Evolutionary conservation across 2,329 filamentous ascomycete species (phyloP).

Genomic region (Epichloe sylvatica): DNA sequence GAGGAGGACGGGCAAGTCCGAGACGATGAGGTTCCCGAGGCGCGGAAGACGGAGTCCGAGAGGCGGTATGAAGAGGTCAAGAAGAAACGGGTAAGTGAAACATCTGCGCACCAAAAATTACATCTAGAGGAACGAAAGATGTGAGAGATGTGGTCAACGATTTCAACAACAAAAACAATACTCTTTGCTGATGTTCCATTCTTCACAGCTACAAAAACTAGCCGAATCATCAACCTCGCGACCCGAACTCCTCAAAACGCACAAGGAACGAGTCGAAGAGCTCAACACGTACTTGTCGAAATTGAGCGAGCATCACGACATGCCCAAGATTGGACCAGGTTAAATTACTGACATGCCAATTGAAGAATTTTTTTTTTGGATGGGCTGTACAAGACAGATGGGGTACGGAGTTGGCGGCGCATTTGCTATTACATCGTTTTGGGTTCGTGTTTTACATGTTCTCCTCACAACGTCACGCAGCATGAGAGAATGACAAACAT

Average conservation of each 20-base stretch:
- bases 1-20: constrained; percentile 18
- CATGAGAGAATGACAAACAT: no score
- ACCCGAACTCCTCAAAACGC: constrained; percentile 81
- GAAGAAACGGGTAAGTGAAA: constrained; percentile 52
- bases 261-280: constrained; percentile 93
- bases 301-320: constrained; percentile 94
- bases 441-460: neutral
- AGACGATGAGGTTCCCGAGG: constrained; percentile 15
- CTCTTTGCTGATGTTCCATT: neutral
- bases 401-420: neutral
- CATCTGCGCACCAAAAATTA: neutral
- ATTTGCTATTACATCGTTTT: neutral
- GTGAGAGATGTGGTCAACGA: no score
- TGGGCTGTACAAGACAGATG: neutral
- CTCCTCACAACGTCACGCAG: no score
- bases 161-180: no score
- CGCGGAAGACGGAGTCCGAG: constrained; percentile 72
- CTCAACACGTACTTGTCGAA: constrained; percentile 86
- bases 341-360: constrained; percentile 17
- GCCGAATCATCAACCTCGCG: constrained; percentile 43
- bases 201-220: constrained; percentile 60
- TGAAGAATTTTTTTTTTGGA: no score
- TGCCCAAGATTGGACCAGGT: constrained; percentile 57
- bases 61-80: constrained; percentile 65
- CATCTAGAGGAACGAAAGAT: no score